Percentiles rank a stretch among this genome's conserved stretches.
phyloP scores from a whole-genome alignment of 169 alveolate species.

The Plasmodium gaboni region DNA sequence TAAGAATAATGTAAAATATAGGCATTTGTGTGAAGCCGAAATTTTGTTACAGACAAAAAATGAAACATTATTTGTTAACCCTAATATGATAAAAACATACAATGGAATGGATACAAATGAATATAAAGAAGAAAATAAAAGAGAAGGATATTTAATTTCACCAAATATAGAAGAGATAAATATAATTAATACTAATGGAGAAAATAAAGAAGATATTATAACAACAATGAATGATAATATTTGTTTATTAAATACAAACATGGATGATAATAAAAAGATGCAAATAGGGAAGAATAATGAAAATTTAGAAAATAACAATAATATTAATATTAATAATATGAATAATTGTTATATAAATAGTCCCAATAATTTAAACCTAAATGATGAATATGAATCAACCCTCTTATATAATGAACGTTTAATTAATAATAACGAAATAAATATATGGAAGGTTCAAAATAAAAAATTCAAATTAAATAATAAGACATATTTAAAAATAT shows the following conservation, averaged over 20 bases:
- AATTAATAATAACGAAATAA: slow-evolving; percentile 41
- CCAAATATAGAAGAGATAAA: slow-evolving; percentile 18
- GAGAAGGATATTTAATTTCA: not conserved
- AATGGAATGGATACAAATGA: slow-evolving; percentile 3
- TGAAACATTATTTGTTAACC: slow-evolving; percentile 1
- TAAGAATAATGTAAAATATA: slow-evolving; percentile 25
- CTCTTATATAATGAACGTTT: not conserved
- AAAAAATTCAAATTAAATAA: slow-evolving; percentile 20
- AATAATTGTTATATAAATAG: slow-evolving; percentile 8
- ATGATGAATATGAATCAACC: not conserved
- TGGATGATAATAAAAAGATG: too few species aligned
- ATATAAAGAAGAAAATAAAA: slow-evolving; percentile 8
- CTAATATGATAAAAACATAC: not conserved
- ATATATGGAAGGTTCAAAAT: slow-evolving; percentile 24
- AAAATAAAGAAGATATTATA: not conserved
- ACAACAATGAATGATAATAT: too few species aligned
- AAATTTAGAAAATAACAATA: not conserved
- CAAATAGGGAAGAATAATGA: too few species aligned
- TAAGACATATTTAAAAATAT: slow-evolving; percentile 50
- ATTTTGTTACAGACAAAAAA: slow-evolving; percentile 3
- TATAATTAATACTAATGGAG: slow-evolving; percentile 26
- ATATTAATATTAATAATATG: not conserved
- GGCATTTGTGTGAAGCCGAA: slow-evolving; percentile 27
- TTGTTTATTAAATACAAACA: too few species aligned
- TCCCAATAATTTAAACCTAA: not conserved